These are phyloP conservation scores for Pyronema omphalodes DNA, from an alignment of 495 filamentous ascomycete species.

Conservation along the genomic window DNA sequence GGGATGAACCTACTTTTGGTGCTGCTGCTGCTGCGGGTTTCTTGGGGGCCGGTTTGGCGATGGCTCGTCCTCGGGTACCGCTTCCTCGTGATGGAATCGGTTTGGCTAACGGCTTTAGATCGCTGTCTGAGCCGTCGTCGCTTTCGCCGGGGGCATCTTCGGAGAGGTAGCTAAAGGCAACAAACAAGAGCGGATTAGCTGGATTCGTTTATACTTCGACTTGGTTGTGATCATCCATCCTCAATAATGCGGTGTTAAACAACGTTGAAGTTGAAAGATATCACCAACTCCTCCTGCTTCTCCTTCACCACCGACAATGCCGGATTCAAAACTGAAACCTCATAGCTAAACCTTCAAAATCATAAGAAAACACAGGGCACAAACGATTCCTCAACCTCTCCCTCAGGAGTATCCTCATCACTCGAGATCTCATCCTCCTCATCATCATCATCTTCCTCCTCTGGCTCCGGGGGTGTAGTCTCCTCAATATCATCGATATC, in stretches of 20 bases:
- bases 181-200: not conserved
- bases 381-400: constrained; percentile 19
- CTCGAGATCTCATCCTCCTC: constrained; percentile 28
- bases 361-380: not conserved
- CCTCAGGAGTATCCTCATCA: constrained; percentile 26
- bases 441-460: constrained; percentile 35
- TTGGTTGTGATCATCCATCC: too few relatives aligned
- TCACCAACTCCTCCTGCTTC: too few relatives aligned
- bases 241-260: too few relatives aligned
- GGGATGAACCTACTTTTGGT: constrained; percentile 16
- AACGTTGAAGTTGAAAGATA: too few relatives aligned
- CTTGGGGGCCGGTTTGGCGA: constrained; percentile 29
- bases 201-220: too few relatives aligned
- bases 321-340: too few relatives aligned
- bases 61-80: not conserved
- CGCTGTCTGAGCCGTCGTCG: constrained; percentile 30
- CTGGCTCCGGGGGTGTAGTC: constrained; percentile 13
- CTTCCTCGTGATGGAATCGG: not conserved
- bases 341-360: too few relatives aligned
- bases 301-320: too few relatives aligned
- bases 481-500: constrained; percentile 29
- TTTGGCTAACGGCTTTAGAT: constrained; percentile 18
- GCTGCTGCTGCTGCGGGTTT: constrained; percentile 16
- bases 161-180: constrained; percentile 19
- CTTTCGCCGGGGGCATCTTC: constrained; percentile 28